Base-by-base conservation (phyloP, 805 yeast genomes). In the Candida pseudofarinosa region DNA sequence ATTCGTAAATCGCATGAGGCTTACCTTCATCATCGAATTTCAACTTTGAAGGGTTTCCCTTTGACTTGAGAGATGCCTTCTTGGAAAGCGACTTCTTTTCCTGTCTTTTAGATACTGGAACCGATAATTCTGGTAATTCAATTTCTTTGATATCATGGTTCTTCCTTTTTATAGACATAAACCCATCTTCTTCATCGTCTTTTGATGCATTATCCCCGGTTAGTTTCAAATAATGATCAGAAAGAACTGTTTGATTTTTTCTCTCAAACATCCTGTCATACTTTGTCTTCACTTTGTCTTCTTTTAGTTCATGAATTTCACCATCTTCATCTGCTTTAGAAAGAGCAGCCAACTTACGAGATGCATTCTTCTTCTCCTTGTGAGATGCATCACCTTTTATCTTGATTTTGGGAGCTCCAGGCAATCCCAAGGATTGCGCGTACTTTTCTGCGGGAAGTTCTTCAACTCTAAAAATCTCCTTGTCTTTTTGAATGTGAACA, bases 251-350 rank as follows among this genome's bases (percentile, higher is more conserved):
- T 69, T 93, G 98, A 62, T 93, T 93, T 60, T 86, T 77, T 61
- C 99, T 79, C 61, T 88, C 95, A 65, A 93, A 93, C 96, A 93
- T 90, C 48, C 90, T 79, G 62, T 93, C 99, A 58, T 88, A 88
- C 62, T 86, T 91, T 13, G 97, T 93, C 56, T 89, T 79, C 1
- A 81, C 83, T 51, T 77, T 76, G 35, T 51, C 48, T 42, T 59
- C 72, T n/a, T 52, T 53, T 50, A 45, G 59, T 1, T 63, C 71
- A 2, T 56, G 68, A 15, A 68, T 48, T 34, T 79, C 88, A 43
- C 91, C 95, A 43, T 85, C 83, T 1, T 62, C 68, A 41, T 70
- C 59, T 4, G 71, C 57, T 49, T 78, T 76, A 1, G 80, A 63
- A 41, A 88, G 65, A 4, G 76, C 73, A 37, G 77, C 54, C 49